Base-by-base conservation (phyloP, 306 rosid genomes). In the Lupinus albus region DNA sequence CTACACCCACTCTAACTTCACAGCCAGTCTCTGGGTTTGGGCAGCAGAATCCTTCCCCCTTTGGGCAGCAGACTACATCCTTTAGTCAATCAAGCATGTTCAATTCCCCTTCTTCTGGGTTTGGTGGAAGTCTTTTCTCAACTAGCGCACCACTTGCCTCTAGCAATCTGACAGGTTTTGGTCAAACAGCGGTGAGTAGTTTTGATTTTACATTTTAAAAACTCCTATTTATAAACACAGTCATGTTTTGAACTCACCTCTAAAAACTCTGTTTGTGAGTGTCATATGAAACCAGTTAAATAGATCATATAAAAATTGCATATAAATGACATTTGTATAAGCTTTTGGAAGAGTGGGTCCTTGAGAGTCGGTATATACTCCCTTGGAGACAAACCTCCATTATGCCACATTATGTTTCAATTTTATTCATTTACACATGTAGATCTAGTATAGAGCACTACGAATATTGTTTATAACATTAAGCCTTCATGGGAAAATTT, bases 131-230 rank as follows among this genome's bases (percentile, higher is more conserved):
- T 72, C 66, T 83, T 64, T 85, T 87, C 66, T 73, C 87, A 13
- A 77, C 78, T 83, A 76, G 88, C 28, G 51, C 85, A 30, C 45
- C 94, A 18, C 83, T 73, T 68, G 58, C 78, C 50, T 83, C 90
- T 7, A 81, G 83, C 76, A 86, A 74, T 71, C 70, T 64, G 52
- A 25, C 77, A 32, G 81, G 78, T 65, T 88, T 81, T 73, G 80
- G 73, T 79, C 96, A 84, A 82, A 66, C 87, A 56, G 6, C 82
- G 75, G 96, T 88, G 78, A 75, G 92, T 85, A 35, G 18, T 11
- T 74, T 30, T 5, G 48, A 6, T 11, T 70, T 49, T 56, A 41
- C 13, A 13, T 4, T 61, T 47, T 3, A 69, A 59, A 57, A 25
- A 58, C 6, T 35, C 5, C 46, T 60, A 17, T 28, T 52, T 8